phyloP scores from a whole-genome alignment of 768 basidiomycete genomes.

The Agrocybe praecox region DNA sequence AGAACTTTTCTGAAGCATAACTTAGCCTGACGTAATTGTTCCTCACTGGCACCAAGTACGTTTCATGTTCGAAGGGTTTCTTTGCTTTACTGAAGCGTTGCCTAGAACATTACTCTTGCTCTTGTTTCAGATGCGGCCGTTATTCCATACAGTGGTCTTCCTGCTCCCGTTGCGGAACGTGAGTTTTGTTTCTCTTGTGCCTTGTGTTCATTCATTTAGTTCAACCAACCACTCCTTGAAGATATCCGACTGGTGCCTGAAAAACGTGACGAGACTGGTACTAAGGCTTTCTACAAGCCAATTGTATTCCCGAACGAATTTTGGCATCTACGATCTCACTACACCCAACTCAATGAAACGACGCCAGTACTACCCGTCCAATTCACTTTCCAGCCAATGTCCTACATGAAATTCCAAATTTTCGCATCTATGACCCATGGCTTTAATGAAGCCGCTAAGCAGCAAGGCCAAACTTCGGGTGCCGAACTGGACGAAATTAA shows the following conservation, averaged over 20 bases:
- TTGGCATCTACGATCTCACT: constrained; percentile 86
- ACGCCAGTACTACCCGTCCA: constrained; percentile 78
- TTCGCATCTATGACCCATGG: constrained; percentile 84
- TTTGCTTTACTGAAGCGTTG: neutral
- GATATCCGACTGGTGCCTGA: constrained; percentile 66
- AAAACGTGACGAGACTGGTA: constrained; percentile 64
- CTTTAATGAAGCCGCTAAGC: constrained; percentile 84
- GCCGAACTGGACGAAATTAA: constrained; percentile 95
- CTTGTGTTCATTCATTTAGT: constrained; percentile 12
- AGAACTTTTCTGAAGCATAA: neutral
- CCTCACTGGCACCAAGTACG: constrained; percentile 84
- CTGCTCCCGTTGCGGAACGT: constrained; percentile 67
- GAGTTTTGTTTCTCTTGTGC: constrained; percentile 31
- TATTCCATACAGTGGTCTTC: constrained; percentile 56
- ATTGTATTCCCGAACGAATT: constrained; percentile 94
- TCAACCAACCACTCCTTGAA: constrained; percentile 19
- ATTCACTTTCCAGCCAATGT: constrained; percentile 84
- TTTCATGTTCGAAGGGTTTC: constrained; percentile 6
- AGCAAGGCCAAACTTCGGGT: constrained; percentile 60
- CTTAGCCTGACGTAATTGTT: constrained; percentile 59
- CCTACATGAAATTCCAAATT: constrained; percentile 85
- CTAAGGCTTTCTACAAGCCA: constrained; percentile 78
- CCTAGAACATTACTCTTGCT: constrained; percentile 86
- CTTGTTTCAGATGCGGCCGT: constrained; percentile 72
- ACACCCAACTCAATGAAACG: constrained; percentile 84